Evolutionary conservation across 352 stramenopile genomes (phyloP), one percentile per base, ranked within the genome.

Genomic region (Pythium rishiriense): DNA sequence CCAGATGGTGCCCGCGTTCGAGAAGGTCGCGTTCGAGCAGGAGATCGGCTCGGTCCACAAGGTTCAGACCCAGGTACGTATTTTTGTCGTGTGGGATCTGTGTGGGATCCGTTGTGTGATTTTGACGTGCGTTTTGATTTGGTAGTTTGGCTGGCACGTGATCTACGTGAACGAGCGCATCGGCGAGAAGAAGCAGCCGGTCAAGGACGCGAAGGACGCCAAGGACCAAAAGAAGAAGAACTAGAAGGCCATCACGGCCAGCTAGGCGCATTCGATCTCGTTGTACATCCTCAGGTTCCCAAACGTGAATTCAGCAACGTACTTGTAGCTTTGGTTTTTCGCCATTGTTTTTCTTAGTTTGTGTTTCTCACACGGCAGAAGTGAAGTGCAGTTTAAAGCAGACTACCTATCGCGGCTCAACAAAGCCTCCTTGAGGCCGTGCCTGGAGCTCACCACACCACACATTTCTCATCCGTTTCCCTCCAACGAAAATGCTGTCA

Each of bases 1-100:
- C 15, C 78, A 91, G 65, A 92, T 94, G 83, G 81, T 91, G 31
- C 76, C 81, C 0, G 72, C 82, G 66, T 94, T 93, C 55, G 85
- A 93, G 64, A 72, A 72, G 39, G 75, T 91, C 51, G 85, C 78
- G 45, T 93, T 93, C 52, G 79, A 86, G 53, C 71, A 84, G 52
- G 74, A 85, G 1, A 70, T 91, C 11, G 85, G 79, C 39, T 79
- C 76, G 15, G 76, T 93, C 47, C 81, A 92, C 81, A 94, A 94
- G 75, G 85, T 94, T 37, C 64, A 94, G 70, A 94, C 85, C 28
- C 85, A 94, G 69, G 72, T 79, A 57, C 31, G 41, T 8, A 3
- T 6, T n/a, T 22, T 39, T 14, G 67, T 43, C 1, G 15, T 46
- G 35, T 12, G 10, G 28, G 22, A 47, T 14, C 41, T 43, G 10